These are phyloP conservation scores for Hyaloscypha hepaticicola DNA, from an alignment of 495 filamentous ascomycete genomes.

Conservation along the genomic window DNA sequence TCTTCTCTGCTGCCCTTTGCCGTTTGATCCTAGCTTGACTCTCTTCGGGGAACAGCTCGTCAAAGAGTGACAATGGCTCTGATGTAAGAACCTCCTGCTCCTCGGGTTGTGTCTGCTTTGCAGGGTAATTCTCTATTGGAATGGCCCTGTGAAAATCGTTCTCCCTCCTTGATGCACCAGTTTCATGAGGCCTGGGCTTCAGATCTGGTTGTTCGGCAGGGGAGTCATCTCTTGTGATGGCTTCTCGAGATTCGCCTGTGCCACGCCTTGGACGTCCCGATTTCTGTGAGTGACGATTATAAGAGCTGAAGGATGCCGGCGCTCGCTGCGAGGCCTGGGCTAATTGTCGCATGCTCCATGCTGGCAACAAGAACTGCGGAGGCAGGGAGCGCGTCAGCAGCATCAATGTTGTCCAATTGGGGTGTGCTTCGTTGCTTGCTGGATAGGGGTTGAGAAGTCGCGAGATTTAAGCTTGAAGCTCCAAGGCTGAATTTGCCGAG, in stretches of 20 bases:
- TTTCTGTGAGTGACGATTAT: not conserved
- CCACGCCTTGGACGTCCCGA: too few relatives aligned
- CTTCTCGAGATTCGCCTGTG: not conserved
- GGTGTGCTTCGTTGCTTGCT: constrained; percentile 17
- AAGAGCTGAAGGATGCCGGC: not conserved
- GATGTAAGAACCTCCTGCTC: not conserved
- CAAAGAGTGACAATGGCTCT: constrained; percentile 45
- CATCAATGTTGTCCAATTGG: constrained; percentile 36
- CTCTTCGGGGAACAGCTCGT: constrained; percentile 58
- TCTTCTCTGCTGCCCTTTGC: constrained; percentile 13
- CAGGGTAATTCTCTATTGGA: not conserved
- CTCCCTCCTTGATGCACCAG: not conserved
- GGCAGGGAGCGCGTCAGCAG: constrained; percentile 37
- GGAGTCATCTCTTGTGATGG: too few relatives aligned
- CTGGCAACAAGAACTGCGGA: constrained; percentile 38
- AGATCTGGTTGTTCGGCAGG: too few relatives aligned
- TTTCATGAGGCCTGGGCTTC: not conserved
- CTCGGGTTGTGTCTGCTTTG: not conserved
- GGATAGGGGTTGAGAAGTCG: constrained; percentile 3
- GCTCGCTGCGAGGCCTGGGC: constrained; percentile 27
- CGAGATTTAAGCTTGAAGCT: not conserved
- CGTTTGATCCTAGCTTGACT: constrained; percentile 21
- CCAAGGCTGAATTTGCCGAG: constrained; percentile 13
- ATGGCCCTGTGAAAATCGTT: not conserved
- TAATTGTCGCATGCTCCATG: constrained; percentile 31